phyloP scores from a whole-genome alignment of 306 rosid genomes.

The Begonia masoniana region DNA sequence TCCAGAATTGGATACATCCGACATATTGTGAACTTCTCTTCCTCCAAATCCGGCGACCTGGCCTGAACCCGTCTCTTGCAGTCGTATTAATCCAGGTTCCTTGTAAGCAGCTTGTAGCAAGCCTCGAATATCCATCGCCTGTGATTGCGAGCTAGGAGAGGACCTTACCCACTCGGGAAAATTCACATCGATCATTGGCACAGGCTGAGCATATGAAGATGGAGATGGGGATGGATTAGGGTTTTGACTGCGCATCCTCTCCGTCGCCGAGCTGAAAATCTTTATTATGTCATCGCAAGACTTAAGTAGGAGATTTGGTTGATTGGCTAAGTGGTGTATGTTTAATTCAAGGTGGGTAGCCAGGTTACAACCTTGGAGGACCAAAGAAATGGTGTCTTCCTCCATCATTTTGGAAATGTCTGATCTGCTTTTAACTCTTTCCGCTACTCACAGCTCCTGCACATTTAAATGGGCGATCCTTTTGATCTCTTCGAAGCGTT shows the following conservation, averaged over 20 bases:
- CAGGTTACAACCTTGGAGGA: slow-evolving; percentile 29
- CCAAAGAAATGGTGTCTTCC: slow-evolving; percentile 23
- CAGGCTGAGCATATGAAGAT: no score
- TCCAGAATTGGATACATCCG: slow-evolving; percentile 3
- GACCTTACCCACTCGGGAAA: slow-evolving; percentile 26
- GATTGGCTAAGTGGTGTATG: slow-evolving; percentile 19
- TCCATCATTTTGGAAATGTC: no score
- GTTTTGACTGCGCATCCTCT: slow-evolving; percentile 2
- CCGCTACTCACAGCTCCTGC: no score
- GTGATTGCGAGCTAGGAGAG: slow-evolving; percentile 1
- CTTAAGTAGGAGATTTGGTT: slow-evolving; percentile 17
- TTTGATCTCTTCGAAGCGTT: slow-evolving; percentile 6
- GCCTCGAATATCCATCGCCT: slow-evolving; percentile 5
- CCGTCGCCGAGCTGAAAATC: slow-evolving; percentile 20
- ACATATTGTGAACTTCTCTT: not conserved
- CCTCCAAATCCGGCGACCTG: slow-evolving; percentile 10
- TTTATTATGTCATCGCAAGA: slow-evolving; percentile 28
- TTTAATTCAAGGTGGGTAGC: slow-evolving; percentile 28
- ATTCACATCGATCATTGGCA: slow-evolving; percentile 6
- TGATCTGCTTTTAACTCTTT: no score
- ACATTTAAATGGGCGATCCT: slow-evolving; percentile 11
- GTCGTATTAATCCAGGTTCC: no score
- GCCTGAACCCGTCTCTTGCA: slow-evolving; percentile 2
- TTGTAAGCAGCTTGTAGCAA: no score
- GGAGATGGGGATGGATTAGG: not conserved